Evolutionary conservation across 305 asterid genomes (phyloP).

Genomic region (Andrographis paniculata): DNA sequence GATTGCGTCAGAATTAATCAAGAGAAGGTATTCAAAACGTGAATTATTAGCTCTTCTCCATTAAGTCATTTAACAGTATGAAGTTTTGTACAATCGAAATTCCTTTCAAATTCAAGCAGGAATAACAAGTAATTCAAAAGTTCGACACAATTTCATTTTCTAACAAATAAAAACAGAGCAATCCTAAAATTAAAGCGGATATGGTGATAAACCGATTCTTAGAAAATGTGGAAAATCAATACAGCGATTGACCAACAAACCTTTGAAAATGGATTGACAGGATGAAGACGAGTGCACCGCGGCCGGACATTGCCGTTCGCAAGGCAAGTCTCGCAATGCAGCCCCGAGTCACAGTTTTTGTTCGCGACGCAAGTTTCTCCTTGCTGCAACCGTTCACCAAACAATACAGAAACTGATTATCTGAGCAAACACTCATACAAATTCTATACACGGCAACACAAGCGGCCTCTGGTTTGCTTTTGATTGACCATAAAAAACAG

Average conservation of each 20-base stretch:
- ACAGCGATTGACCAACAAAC: slow-evolving; percentile 18
- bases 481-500: slow-evolving; percentile 1
- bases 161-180: too few species aligned
- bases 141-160: too few species aligned
- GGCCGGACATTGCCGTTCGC: slow-evolving; percentile 66
- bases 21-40: background rate
- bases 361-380: slow-evolving; percentile 55
- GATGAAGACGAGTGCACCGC: slow-evolving; percentile 74
- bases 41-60: background rate
- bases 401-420: background rate
- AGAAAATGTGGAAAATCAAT: too few species aligned
- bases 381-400: slow-evolving; percentile 29
- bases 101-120: too few species aligned
- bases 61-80: too few species aligned
- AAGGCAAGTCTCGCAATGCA: slow-evolving; percentile 84
- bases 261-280: slow-evolving; percentile 69
- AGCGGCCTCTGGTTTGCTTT: background rate
- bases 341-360: slow-evolving; percentile 46
- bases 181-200: too few species aligned
- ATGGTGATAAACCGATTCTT: too few species aligned
- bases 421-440: slow-evolving; percentile 5
- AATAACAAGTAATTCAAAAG: too few species aligned
- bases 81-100: too few species aligned
- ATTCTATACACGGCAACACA: slow-evolving; percentile 10
- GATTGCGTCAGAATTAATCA: slow-evolving; percentile 17